Base-by-base conservation (phyloP, 257 asterid species). In the Euphrasia confusa region DNA sequence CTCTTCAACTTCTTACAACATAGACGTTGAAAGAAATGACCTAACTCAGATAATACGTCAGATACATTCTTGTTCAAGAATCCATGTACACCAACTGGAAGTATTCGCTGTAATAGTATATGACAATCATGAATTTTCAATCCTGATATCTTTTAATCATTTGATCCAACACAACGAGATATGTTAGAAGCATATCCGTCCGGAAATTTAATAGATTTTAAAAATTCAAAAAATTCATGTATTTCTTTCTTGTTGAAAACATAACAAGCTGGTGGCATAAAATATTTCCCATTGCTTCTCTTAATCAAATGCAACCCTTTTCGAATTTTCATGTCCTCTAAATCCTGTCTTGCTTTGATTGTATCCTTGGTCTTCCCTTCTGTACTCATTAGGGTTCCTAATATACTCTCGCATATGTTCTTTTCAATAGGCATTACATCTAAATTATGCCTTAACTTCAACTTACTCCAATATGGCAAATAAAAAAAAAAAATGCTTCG, bases 41-140 rank as follows among this genome's bases (percentile, higher is more conserved):
- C 49, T 11, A 44, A 44, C 14, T 7, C 49, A 10, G 49, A 2
- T 1, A 44, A 14, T 44, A 44, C 49, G 9, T 55, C 13, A 15
- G 5, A 21, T 1, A 44, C 57, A 4, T 45, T 37, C 6, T 56
- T 66, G 5, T 59, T 15, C 0, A 66, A 10, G 58, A 11, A 37
- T 56, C 64, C 30, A n/a, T n/a, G n/a, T n/a, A n/a, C n/a, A n/a
- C n/a, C n/a, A n/a, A n/a, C n/a, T n/a, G n/a, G n/a, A n/a, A n/a
- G n/a, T n/a, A 66, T 26, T 0, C 39, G 33, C 28, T 66, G 64
- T 10, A 66, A 55, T 8, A 56, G 10, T 8, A 66, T 15, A 47
- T 66, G 58, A 5, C 64, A 66, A 66, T 56, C 58, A 47, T 66
- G 66, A n/a, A 59, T 57, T 35, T 67, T 67, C 26, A 67, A 7